A percentile compares a stretch with the other conserved stretches of the same genome.
Conservation (phyloP, 129 eudicot species). For the Centaurea solstitialis region DNA sequence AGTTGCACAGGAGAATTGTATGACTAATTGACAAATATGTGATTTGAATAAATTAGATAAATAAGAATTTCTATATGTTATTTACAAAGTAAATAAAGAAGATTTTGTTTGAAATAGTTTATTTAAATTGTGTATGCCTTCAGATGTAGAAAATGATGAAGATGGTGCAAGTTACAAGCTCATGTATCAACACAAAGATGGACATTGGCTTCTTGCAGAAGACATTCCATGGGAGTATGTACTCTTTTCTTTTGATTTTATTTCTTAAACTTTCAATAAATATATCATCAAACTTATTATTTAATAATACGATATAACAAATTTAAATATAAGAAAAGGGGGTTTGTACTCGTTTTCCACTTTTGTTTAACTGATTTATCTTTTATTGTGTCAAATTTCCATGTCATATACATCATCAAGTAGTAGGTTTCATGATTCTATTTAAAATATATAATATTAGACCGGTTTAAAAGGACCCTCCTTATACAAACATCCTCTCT, state of each 20-base stretch:
- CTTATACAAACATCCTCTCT: neutral
- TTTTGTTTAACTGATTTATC: neutral
- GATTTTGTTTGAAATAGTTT: neutral
- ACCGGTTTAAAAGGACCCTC: neutral
- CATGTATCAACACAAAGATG: conserved; percentile 35
- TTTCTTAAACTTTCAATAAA: neutral
- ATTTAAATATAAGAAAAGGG: neutral
- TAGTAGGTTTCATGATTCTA: neutral
- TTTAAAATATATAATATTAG: too few relatives aligned
- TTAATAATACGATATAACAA: neutral
- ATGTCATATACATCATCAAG: neutral
- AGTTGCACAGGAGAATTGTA: neutral
- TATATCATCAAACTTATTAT: neutral
- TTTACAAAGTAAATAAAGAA: neutral
- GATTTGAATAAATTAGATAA: neutral
- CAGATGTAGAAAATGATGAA: conserved; percentile 33
- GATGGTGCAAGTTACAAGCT: conserved; percentile 30
- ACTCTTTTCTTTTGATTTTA: conserved; percentile 1
- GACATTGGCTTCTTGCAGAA: conserved; percentile 37
- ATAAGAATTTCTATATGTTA: neutral
- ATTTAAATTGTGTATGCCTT: neutral
- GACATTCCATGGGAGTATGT: conserved; percentile 44
- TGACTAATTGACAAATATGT: neutral
- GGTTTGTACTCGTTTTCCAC: neutral
- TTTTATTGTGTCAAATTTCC: neutral